Conservation (phyloP, 2,329 filamentous ascomycete genomes). For the Parastagonospora nodorum region DNA sequence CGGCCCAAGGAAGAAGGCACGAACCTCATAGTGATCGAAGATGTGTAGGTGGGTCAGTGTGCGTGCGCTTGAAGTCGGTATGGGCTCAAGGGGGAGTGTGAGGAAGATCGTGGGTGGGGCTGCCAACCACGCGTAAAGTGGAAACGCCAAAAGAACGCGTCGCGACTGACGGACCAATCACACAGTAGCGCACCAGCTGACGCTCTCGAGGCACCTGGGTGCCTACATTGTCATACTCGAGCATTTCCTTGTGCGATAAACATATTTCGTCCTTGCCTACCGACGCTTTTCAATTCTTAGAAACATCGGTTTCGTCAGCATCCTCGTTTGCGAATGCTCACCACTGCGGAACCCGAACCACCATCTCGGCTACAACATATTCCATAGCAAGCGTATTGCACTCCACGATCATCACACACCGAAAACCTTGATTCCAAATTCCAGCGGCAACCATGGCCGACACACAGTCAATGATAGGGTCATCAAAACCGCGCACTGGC, state of each 20-base stretch:
- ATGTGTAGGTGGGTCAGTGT: background rate
- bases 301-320: too few species aligned
- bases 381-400: too few species aligned
- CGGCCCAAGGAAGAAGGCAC: background rate
- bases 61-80: background rate
- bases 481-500: conserved; percentile 40
- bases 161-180: too few species aligned
- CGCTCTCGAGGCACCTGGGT: too few species aligned
- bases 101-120: conserved; percentile 1
- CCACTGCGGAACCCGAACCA: too few species aligned
- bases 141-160: too few species aligned
- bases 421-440: background rate
- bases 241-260: background rate
- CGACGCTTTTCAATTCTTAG: too few species aligned
- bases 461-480: conserved; percentile 23
- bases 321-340: too few species aligned
- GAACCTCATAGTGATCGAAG: conserved; percentile 28
- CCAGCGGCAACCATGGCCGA: conserved; percentile 30
- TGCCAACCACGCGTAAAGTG: background rate
- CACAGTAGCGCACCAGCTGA: too few species aligned
- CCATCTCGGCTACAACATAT: too few species aligned
- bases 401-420: background rate
- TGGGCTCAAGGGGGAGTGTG: conserved; percentile 2
- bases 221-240: background rate
- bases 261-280: too few species aligned